phyloP scores from a whole-genome alignment of 2,329 filamentous ascomycete species.

The Elsinoe perseae region DNA sequence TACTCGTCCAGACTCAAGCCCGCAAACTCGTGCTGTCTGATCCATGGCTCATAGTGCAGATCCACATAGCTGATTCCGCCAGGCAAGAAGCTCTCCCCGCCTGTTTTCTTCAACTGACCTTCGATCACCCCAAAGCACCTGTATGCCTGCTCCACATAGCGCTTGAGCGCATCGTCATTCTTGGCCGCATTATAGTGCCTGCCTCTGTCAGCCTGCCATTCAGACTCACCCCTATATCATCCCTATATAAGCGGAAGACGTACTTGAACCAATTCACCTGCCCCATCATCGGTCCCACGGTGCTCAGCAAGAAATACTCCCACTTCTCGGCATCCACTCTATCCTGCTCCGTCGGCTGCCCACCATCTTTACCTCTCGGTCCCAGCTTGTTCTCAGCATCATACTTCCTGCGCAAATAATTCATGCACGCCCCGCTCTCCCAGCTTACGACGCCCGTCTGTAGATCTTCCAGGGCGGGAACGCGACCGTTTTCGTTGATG shows the following conservation, averaged over 20 bases:
- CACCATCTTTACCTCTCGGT: slow-evolving; percentile 25
- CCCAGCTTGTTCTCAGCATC: slow-evolving; percentile 35
- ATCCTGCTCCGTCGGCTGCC: slow-evolving; percentile 28
- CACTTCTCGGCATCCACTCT: slow-evolving; percentile 37
- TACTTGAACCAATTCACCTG: slow-evolving; percentile 23
- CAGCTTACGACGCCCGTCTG: slow-evolving; percentile 41
- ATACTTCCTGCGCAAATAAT: slow-evolving; percentile 41
- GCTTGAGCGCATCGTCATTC: slow-evolving; percentile 37
- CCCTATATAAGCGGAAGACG: neutral
- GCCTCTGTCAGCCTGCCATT: neutral
- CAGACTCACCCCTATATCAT: neutral
- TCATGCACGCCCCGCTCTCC: slow-evolving; percentile 45
- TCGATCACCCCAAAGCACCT: slow-evolving; percentile 39
- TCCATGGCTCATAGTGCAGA: slow-evolving; percentile 38
- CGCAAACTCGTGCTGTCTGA: slow-evolving; percentile 33
- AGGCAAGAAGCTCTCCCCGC: slow-evolving; percentile 33
- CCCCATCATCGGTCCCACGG: slow-evolving; percentile 29
- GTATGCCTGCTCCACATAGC: slow-evolving; percentile 35
- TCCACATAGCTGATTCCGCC: slow-evolving; percentile 35
- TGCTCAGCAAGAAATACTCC: slow-evolving; percentile 36
- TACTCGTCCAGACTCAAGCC: slow-evolving; percentile 36
- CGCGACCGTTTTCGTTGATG: slow-evolving; percentile 40
- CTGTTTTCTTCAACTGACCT: slow-evolving; percentile 34
- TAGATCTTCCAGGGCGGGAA: slow-evolving; percentile 40
- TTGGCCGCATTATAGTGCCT: slow-evolving; percentile 32